These are phyloP conservation scores for Kokia cookei DNA, from an alignment of 441 rosid species.

Conservation along the genomic window DNA sequence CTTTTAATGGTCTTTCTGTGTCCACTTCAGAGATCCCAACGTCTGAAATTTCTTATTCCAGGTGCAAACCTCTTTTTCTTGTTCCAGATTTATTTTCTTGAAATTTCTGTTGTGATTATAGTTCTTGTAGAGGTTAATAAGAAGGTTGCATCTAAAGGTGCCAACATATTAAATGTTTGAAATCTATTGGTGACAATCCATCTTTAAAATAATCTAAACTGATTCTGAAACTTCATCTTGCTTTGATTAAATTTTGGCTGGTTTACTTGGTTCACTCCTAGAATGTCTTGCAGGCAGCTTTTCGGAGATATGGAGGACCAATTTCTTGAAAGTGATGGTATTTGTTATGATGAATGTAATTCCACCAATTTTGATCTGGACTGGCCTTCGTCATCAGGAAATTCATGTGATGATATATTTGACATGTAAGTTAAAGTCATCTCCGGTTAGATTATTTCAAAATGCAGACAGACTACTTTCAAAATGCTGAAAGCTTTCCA, in stretches of 20 bases:
- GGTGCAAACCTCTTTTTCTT: slow-evolving; percentile 31
- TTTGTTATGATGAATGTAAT: slow-evolving; percentile 48
- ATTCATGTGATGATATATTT: slow-evolving; percentile 76
- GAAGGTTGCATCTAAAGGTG: not conserved
- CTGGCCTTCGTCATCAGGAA: slow-evolving; percentile 91
- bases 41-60: slow-evolving; percentile 42
- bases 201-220: not conserved
- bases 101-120: not conserved
- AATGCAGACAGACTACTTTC: not conserved
- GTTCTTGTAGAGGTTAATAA: not conserved
- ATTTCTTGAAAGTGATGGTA: slow-evolving; percentile 41
- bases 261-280: slow-evolving; percentile 42
- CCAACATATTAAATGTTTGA: not conserved
- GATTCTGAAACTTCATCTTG: not conserved
- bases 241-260: slow-evolving; percentile 7
- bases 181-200: not conserved
- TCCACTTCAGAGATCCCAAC: slow-evolving; percentile 65
- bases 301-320: slow-evolving; percentile 46
- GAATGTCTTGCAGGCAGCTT: slow-evolving; percentile 25
- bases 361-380: slow-evolving; percentile 82
- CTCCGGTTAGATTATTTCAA: not conserved
- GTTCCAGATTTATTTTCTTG: not conserved
- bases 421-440: slow-evolving; percentile 47
- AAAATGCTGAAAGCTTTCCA: not conserved
- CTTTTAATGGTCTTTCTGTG: slow-evolving; percentile 49